Conservation (phyloP, 2,329 filamentous ascomycete genomes). For the Aspergillus brasiliensis region DNA sequence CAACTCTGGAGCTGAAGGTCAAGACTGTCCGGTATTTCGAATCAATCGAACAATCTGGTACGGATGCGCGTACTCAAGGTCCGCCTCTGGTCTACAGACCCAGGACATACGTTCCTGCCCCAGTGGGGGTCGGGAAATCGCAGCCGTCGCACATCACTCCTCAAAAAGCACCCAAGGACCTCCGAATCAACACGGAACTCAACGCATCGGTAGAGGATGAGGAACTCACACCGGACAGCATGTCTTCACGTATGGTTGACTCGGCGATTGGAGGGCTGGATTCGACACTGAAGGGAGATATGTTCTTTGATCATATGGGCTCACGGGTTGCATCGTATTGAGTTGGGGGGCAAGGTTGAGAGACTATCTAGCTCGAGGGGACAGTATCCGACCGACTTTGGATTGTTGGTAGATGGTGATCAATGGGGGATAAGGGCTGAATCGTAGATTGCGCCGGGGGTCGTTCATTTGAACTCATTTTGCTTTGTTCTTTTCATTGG, state of each 20-base stretch:
- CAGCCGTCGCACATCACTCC: slow-evolving; percentile 31
- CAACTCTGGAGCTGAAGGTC: slow-evolving; percentile 70
- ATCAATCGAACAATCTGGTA: slow-evolving; percentile 67
- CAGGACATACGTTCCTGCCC: slow-evolving; percentile 38
- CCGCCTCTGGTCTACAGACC: slow-evolving; percentile 46
- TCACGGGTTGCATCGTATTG: slow-evolving; percentile 37
- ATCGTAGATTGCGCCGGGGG: not conserved
- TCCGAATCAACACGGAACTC: slow-evolving; percentile 50
- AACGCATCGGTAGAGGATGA: slow-evolving; percentile 41
- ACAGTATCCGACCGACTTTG: not conserved
- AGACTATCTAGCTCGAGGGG: not conserved
- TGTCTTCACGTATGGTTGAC: slow-evolving; percentile 51
- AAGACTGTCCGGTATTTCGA: slow-evolving; percentile 77
- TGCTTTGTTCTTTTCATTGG: not conserved
- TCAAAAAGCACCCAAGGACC: slow-evolving; percentile 39
- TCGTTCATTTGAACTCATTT: not conserved
- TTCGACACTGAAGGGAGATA: slow-evolving; percentile 42
- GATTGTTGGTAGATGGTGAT: not conserved
- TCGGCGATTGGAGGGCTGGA: slow-evolving; percentile 48
- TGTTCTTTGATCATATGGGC: slow-evolving; percentile 48
- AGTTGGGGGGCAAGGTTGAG: not conserved
- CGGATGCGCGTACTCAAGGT: slow-evolving; percentile 46
- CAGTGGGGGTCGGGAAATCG: slow-evolving; percentile 23
- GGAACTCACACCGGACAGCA: slow-evolving; percentile 52
- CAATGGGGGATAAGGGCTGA: not conserved